A percentile compares a stretch with the other conserved stretches of the same genome.
phyloP scores from a whole-genome alignment of 2,329 filamentous ascomycete species.

The Didymella arachidicola region DNA sequence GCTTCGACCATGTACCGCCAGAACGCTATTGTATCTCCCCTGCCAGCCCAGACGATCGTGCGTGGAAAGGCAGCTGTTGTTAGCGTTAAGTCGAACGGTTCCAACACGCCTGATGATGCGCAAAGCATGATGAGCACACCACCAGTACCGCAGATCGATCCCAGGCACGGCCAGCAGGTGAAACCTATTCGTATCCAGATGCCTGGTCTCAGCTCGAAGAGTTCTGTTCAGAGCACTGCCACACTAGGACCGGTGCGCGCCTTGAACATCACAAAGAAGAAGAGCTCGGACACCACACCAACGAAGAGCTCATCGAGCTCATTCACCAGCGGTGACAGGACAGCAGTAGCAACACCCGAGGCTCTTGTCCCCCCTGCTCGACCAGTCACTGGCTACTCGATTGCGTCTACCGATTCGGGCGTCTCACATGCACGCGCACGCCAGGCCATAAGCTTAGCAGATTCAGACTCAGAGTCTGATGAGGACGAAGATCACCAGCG shows the following conservation, averaged over 20 bases:
- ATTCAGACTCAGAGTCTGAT: constrained; percentile 46
- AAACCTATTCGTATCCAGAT: constrained; percentile 53
- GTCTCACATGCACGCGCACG: constrained; percentile 45
- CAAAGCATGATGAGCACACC: constrained; percentile 62
- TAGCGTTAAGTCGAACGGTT: constrained; percentile 79
- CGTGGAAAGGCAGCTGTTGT: constrained; percentile 91
- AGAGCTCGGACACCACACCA: constrained; percentile 36
- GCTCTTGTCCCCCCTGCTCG: constrained; percentile 34
- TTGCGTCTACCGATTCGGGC: constrained; percentile 44
- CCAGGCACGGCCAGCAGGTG: constrained; percentile 50
- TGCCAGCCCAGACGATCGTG: constrained; percentile 84
- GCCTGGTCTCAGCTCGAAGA: constrained; percentile 50
- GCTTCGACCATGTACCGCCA: constrained; percentile 94
- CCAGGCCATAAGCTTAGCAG: constrained; percentile 28
- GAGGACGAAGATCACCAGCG: constrained; percentile 46
- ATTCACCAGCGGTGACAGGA: constrained; percentile 31
- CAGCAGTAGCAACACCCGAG: constrained; percentile 36
- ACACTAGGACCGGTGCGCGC: constrained; percentile 56
- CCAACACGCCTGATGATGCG: constrained; percentile 60
- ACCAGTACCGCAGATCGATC: constrained; percentile 76
- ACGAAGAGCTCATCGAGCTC: constrained; percentile 38
- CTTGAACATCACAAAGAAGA: constrained; percentile 55
- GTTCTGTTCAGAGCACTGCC: constrained; percentile 49
- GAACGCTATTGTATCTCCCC: constrained; percentile 80
- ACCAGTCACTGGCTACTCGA: constrained; percentile 44